Percentiles rank a stretch among this genome's conserved stretches.
Evolutionary conservation across 495 filamentous ascomycete species (phyloP).

Genomic region (Podospora comata): DNA sequence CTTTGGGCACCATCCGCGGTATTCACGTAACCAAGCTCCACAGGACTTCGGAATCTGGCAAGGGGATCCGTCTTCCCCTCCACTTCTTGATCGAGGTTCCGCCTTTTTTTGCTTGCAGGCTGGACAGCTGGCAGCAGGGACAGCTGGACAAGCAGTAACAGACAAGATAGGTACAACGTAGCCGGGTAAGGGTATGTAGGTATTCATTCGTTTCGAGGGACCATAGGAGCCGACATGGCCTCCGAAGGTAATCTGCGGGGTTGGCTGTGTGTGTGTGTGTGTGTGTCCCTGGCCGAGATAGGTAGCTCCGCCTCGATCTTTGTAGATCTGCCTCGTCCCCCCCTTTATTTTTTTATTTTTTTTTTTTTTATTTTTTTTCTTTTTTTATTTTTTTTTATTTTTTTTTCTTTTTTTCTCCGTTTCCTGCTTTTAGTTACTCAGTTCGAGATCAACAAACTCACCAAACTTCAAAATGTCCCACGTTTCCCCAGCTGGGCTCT

Average conservation of each 20-base stretch:
- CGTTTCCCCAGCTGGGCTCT: conserved; percentile 44
- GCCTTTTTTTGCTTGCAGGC: not conserved
- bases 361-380: not conserved
- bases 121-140: not conserved
- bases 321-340: not conserved
- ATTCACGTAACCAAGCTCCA: not conserved
- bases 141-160: not conserved
- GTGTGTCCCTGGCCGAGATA: not conserved
- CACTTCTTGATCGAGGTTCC: not conserved
- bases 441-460: conserved; percentile 1
- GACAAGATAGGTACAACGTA: not conserved
- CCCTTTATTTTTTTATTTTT: not conserved
- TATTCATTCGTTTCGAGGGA: not conserved
- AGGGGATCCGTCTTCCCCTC: not conserved
- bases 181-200: not conserved
- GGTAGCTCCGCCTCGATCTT: not conserved
- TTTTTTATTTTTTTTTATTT: not conserved
- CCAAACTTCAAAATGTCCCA: not conserved
- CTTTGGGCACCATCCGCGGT: not conserved
- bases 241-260: conserved; percentile 1
- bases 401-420: not conserved
- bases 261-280: not conserved
- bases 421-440: not conserved
- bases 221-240: not conserved
- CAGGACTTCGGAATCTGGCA: not conserved